Percentiles rank a stretch among this genome's conserved stretches.
These are phyloP conservation scores for Scheffersomyces illinoinensis DNA, from an alignment of 1,139 yeast genomes.

Conservation along the genomic window DNA sequence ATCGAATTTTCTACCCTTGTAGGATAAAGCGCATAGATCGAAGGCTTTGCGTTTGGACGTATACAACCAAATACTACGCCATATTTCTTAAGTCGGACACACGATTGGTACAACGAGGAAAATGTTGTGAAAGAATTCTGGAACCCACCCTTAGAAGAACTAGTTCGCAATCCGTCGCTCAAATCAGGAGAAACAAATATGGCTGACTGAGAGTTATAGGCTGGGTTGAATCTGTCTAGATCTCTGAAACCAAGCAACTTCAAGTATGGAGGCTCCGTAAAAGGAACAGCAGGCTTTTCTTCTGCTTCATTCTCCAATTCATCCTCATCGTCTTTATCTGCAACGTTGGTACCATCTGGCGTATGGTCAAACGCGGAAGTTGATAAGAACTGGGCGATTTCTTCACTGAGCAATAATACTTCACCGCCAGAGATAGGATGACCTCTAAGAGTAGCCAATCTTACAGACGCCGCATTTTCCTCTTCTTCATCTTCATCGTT, in stretches of 20 bases:
- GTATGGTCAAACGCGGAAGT: conserved; percentile 39
- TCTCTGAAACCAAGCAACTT: conserved; percentile 69
- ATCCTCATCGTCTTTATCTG: conserved; percentile 12
- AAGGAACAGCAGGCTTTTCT: conserved; percentile 11
- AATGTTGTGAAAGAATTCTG: conserved; percentile 69
- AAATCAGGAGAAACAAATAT: conserved; percentile 55
- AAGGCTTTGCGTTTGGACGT: conserved; percentile 56
- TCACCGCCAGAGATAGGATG: conserved; percentile 27
- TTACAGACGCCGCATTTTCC: background rate
- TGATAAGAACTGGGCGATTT: conserved; percentile 31
- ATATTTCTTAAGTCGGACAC: conserved; percentile 52
- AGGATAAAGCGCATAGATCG: conserved; percentile 62
- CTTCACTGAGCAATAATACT: conserved; percentile 26
- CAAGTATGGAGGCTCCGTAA: conserved; percentile 38
- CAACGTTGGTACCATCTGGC: conserved; percentile 14
- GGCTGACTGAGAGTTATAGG: conserved; percentile 55
- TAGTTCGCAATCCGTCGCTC: conserved; percentile 29
- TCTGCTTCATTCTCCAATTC: conserved; percentile 5
- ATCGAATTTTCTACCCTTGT: conserved; percentile 31
- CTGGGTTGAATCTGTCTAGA: conserved; percentile 43
- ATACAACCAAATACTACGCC: conserved; percentile 76
- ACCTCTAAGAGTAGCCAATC: conserved; percentile 15
- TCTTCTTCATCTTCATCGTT: background rate
- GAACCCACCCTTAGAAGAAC: conserved; percentile 34
- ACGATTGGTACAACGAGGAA: conserved; percentile 63